Evolutionary conservation across 345 rosid species (phyloP).

Genomic region (Pugionium cornutum): DNA sequence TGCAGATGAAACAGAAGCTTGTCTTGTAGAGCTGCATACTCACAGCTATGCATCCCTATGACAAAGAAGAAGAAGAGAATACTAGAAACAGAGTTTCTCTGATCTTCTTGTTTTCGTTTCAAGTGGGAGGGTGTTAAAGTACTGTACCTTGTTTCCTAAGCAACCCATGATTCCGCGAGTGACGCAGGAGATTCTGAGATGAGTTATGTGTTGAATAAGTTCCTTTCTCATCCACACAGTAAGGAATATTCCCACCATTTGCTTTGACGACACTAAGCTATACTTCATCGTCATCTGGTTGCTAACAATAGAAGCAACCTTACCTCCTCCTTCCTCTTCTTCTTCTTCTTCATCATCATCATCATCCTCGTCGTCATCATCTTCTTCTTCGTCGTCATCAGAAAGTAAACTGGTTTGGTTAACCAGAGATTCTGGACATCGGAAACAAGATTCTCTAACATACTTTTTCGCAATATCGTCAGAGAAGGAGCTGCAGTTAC

Average conservation of each 20-base stretch:
- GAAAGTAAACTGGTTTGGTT: slow-evolving; percentile 60
- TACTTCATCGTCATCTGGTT: slow-evolving; percentile 54
- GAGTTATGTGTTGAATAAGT: slow-evolving; percentile 72
- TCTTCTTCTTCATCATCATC: slow-evolving; percentile 38
- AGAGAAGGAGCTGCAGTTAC: slow-evolving; percentile 59
- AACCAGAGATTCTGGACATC: slow-evolving; percentile 56
- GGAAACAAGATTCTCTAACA: slow-evolving; percentile 67
- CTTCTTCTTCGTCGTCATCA: slow-evolving; percentile 74
- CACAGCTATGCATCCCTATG: slow-evolving; percentile 92
- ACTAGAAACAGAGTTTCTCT: slow-evolving; percentile 7
- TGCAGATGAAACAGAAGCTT: slow-evolving; percentile 82
- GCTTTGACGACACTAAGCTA: slow-evolving; percentile 77
- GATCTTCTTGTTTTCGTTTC: neutral
- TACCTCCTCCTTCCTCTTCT: slow-evolving; percentile 33
- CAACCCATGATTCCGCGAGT: slow-evolving; percentile 90
- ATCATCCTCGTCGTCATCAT: slow-evolving; percentile 46
- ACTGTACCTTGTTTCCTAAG: slow-evolving; percentile 87
- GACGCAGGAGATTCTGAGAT: slow-evolving; percentile 67
- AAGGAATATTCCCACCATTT: slow-evolving; percentile 96
- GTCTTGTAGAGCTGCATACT: slow-evolving; percentile 83
- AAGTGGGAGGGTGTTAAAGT: slow-evolving; percentile 5
- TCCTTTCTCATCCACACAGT: slow-evolving; percentile 88
- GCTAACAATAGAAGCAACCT: slow-evolving; percentile 39
- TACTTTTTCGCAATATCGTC: slow-evolving; percentile 56
- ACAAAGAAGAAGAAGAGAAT: neutral